phyloP scores from a whole-genome alignment of 805 yeast species.

The Lipomyces sp. region DNA sequence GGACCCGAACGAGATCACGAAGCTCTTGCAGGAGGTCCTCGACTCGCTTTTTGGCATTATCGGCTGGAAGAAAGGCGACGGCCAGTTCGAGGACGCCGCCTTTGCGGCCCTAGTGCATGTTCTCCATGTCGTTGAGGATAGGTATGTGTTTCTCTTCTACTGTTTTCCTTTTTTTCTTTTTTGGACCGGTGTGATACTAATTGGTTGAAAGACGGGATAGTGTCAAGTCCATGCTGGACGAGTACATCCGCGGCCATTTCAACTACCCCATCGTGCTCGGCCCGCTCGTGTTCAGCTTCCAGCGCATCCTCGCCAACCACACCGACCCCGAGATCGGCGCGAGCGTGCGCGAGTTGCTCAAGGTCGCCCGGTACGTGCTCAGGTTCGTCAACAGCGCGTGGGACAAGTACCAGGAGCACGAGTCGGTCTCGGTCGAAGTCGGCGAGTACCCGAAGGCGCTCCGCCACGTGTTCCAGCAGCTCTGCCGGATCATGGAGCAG shows the following conservation, averaged over 20 bases:
- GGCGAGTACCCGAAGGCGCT: slow-evolving; percentile 5
- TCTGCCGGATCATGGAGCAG: slow-evolving; percentile 11
- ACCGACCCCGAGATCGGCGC: slow-evolving; percentile 5
- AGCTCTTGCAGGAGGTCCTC: slow-evolving; percentile 37
- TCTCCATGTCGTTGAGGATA: slow-evolving; percentile 30
- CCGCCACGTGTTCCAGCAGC: slow-evolving; percentile 5
- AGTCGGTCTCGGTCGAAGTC: slow-evolving; percentile 13
- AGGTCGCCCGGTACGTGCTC: slow-evolving; percentile 15
- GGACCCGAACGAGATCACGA: slow-evolving; percentile 53
- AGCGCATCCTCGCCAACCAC: slow-evolving; percentile 15
- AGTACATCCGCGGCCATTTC: slow-evolving; percentile 31
- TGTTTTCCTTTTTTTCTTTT: not conserved
- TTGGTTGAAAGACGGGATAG: not conserved
- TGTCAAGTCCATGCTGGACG: slow-evolving; percentile 23
- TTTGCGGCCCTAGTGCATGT: slow-evolving; percentile 33
- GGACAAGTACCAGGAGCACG: slow-evolving; percentile 21
- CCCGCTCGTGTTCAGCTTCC: slow-evolving; percentile 17
- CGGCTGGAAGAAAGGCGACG: slow-evolving; percentile 39
- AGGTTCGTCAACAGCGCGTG: slow-evolving; percentile 20
- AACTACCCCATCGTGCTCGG: slow-evolving; percentile 28
- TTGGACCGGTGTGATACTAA: no score
- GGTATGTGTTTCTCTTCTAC: slow-evolving; percentile 1
- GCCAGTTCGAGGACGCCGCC: slow-evolving; percentile 35
- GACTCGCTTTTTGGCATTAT: slow-evolving; percentile 40
- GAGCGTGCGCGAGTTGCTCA: slow-evolving; percentile 19